Percentiles rank a stretch among this genome's conserved stretches.
Evolutionary conservation across 768 basidiomycete genomes (phyloP).

Genomic region (Collybiopsis confluens): DNA sequence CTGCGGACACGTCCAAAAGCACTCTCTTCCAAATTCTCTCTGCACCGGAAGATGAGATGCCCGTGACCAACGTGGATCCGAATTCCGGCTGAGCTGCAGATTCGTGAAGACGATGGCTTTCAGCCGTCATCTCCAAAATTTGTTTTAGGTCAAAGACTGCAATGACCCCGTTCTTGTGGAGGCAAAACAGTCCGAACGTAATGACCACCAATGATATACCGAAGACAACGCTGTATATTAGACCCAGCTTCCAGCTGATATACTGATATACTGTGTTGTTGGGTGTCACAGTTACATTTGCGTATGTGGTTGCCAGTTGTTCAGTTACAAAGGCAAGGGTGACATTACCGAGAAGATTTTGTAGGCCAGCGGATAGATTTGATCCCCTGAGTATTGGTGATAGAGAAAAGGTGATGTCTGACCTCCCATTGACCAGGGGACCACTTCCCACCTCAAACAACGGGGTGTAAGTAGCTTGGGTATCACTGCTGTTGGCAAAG

Average conservation of each 20-base stretch:
- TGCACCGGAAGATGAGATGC: too few species aligned
- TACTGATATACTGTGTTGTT: constrained; percentile 33
- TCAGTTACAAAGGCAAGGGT: neutral
- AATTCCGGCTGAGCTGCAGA: neutral
- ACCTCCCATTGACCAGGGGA: neutral
- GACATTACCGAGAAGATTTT: neutral
- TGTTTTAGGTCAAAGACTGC: neutral
- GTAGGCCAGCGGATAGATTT: neutral
- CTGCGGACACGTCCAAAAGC: too few species aligned
- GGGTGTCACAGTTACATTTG: constrained; percentile 9
- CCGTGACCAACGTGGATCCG: too few species aligned
- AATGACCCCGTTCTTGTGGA: too few species aligned
- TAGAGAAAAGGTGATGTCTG: neutral
- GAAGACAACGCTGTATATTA: too few species aligned
- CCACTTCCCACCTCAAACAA: too few species aligned
- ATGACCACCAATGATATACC: too few species aligned
- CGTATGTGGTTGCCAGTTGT: neutral
- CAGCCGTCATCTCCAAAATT: neutral
- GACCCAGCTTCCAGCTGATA: constrained; percentile 39
- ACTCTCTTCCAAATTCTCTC: too few species aligned
- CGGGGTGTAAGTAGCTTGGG: too few species aligned
- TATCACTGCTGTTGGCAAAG: too few species aligned
- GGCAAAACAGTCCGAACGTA: too few species aligned
- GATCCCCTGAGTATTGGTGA: neutral
- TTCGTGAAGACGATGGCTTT: neutral